phyloP scores from a whole-genome alignment of 331 rosid genomes.

The Arachis monticola region DNA sequence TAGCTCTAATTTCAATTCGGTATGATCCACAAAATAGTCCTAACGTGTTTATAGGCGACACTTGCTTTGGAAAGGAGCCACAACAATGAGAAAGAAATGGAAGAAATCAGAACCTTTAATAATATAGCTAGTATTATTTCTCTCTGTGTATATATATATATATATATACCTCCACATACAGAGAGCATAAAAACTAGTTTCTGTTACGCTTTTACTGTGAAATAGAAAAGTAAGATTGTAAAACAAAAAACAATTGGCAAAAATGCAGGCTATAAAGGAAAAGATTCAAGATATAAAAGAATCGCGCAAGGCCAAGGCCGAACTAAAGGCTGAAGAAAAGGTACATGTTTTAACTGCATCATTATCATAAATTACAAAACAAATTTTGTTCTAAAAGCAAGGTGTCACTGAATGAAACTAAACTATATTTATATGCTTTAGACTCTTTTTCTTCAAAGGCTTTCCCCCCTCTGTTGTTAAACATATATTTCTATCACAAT shows the following conservation, averaged over 20 bases:
- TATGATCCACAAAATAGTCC: conserved; percentile 27
- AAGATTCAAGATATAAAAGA: conserved; percentile 58
- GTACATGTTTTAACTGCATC: conserved; percentile 27
- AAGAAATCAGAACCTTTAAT: conserved; percentile 33
- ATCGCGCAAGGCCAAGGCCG: conserved; percentile 64
- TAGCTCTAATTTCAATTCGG: background rate
- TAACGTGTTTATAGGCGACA: conserved; percentile 10
- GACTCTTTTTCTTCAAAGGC: background rate
- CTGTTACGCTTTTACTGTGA: background rate
- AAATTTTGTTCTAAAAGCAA: no score
- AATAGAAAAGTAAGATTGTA: background rate
- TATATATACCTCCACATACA: background rate
- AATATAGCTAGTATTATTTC: background rate
- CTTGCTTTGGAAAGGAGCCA: conserved; percentile 14
- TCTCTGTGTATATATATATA: background rate
- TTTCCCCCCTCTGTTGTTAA: no score
- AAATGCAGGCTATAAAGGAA: conserved; percentile 81
- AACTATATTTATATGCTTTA: background rate
- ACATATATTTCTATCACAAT: no score
- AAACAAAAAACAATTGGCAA: background rate
- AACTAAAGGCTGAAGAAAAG: conserved; percentile 78
- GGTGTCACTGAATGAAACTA: no score
- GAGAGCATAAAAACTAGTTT: background rate
- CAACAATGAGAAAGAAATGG: conserved; percentile 23
- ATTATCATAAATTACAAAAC: no score